phyloP scores from a whole-genome alignment of 2,329 filamentous ascomycete genomes.

The Orbilia oligospora region DNA sequence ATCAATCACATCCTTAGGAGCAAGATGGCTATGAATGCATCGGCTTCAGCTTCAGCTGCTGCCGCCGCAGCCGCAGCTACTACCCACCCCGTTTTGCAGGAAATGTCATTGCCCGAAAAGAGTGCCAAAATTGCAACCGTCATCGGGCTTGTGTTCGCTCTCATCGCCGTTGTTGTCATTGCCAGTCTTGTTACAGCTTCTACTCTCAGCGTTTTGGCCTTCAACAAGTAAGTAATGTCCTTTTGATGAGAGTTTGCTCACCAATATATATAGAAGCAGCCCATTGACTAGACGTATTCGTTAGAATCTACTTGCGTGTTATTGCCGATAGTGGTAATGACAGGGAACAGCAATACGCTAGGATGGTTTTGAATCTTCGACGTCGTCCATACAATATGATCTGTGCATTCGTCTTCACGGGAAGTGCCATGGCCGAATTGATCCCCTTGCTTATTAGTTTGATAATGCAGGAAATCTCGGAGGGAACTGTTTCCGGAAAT shows the following conservation, averaged over 20 bases:
- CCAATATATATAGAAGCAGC: too few relatives aligned
- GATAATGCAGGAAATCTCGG: slow-evolving; percentile 47
- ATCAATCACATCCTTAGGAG: slow-evolving; percentile 43
- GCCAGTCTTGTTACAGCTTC: slow-evolving; percentile 52
- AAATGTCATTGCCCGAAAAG: slow-evolving; percentile 25
- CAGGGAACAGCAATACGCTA: slow-evolving; percentile 42
- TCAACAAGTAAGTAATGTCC: slow-evolving; percentile 44
- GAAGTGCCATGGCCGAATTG: slow-evolving; percentile 56
- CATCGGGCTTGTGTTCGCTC: slow-evolving; percentile 31
- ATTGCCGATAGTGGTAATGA: slow-evolving; percentile 44
- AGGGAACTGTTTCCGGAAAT: slow-evolving; percentile 46
- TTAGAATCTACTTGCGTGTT: slow-evolving; percentile 52
- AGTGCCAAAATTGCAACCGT: slow-evolving; percentile 22
- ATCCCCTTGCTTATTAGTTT: slow-evolving; percentile 54
- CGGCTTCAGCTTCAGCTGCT: neutral
- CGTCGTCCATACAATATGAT: slow-evolving; percentile 47
- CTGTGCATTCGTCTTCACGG: slow-evolving; percentile 56
- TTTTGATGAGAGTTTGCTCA: neutral
- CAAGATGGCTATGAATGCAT: slow-evolving; percentile 9
- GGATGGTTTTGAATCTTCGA: slow-evolving; percentile 36
- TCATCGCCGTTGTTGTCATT: slow-evolving; percentile 30
- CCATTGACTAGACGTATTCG: neutral
- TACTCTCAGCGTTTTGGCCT: slow-evolving; percentile 48
- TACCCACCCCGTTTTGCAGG: neutral
- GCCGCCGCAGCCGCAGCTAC: neutral